Conservation (phyloP, 768 basidiomycete species). For the Suillus subalutaceus region DNA sequence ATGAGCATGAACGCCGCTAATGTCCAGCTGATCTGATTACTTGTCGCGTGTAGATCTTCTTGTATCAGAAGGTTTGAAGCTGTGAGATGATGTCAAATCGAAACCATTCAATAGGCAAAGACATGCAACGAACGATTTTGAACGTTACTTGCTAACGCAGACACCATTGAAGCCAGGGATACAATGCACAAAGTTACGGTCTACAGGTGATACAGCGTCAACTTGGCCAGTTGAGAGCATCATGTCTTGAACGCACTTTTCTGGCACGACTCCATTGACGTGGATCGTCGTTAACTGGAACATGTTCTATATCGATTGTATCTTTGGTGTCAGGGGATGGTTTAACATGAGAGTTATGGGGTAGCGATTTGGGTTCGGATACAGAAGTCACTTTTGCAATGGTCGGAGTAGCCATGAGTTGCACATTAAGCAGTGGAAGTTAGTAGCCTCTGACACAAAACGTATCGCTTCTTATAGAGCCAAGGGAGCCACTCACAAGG, state of each 20-base stretch:
- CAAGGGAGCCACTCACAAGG: neutral
- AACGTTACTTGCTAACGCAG: constrained; percentile 30
- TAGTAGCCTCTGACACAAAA: neutral
- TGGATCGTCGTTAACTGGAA: constrained; percentile 59
- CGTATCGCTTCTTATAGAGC: neutral
- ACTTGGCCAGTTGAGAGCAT: neutral
- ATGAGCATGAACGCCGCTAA: constrained; percentile 74
- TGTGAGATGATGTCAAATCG: constrained; percentile 26
- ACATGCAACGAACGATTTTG: constrained; percentile 29
- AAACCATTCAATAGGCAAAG: neutral
- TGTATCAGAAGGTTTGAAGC: constrained; percentile 68
- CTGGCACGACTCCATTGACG: constrained; percentile 56
- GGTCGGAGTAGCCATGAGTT: neutral
- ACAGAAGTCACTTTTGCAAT: neutral
- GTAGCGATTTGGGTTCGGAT: neutral
- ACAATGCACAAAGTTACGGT: constrained; percentile 30
- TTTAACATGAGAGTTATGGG: neutral
- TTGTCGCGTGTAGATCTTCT: constrained; percentile 58
- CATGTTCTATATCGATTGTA: constrained; percentile 38
- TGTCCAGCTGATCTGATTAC: constrained; percentile 64
- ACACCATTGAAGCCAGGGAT: constrained; percentile 26
- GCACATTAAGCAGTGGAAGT: neutral
- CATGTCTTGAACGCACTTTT: constrained; percentile 45
- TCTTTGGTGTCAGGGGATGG: neutral
- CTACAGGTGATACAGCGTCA: constrained; percentile 17